Base-by-base conservation (phyloP, 2,329 filamentous ascomycete species). In the Diaporthe vexans region DNA sequence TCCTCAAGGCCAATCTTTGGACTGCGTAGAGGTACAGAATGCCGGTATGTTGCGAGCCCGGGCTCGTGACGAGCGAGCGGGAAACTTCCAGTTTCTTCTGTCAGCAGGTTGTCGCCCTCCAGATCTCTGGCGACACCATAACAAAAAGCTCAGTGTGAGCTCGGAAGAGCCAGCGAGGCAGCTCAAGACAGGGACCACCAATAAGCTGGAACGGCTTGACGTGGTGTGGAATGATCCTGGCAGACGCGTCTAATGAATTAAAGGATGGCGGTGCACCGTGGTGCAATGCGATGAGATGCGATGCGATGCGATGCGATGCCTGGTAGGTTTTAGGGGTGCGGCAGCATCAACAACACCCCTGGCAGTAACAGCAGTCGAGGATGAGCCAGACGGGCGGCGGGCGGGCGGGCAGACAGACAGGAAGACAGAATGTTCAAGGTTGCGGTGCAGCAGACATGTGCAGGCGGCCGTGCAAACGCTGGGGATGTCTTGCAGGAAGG, bases 401-500 rank as follows among this genome's bases (percentile, higher is more conserved):
- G n/a, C 26, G n/a, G 61, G 35, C 11, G 51, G 46, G 26, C 13
- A 26, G 33, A 17, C 13, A 7, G 51, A 43, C 9, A 33, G 61
- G 19, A 17, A 29, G 29, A 33, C 29, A 33, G 29, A 33, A 33
- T 33, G 29, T 33, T 33, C 51, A 21, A 43, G 63, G 63, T 29
- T 67, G 37, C 54, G 40, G 37, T 58, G 54, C 54, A 71, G 68
- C 17, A 10, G 13, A 35, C 13, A 13, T 43, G 68, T 8, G 68
- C 68, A 26, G 40, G 29, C 33, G 54, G 52, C 54, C 68, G 54
- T 58, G 68, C 54, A 59, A 71, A 71, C 68, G 68, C 68, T 58
- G 68, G 35, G 52, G 69, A 57, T 59, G 69, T 72, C 56, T 52
- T 72, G 69, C 69, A 72, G 69, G 48, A 59, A 67, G 33, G 40